Conservation (phyloP, 805 yeast genomes). For the Wickerhamiella cacticola region DNA sequence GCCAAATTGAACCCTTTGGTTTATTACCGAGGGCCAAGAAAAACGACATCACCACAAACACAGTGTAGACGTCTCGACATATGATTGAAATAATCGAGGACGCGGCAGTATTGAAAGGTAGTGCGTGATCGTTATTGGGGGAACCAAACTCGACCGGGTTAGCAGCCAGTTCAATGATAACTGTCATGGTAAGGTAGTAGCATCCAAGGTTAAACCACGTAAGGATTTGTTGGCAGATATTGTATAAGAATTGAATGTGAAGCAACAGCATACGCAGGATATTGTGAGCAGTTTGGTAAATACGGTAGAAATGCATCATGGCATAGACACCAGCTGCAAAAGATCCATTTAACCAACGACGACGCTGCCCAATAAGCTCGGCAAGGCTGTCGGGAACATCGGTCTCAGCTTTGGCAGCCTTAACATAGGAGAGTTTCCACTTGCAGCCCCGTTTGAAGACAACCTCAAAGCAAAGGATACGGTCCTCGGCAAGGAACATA, state of each 20-base stretch:
- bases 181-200: constrained; percentile 51
- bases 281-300: constrained; percentile 46
- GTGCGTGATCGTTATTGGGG: constrained; percentile 32
- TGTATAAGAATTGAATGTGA: constrained; percentile 46
- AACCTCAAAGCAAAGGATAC: constrained; percentile 53
- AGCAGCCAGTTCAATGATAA: constrained; percentile 40
- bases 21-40: constrained; percentile 52
- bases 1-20: constrained; percentile 48
- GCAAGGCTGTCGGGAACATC: constrained; percentile 55
- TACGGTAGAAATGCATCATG: constrained; percentile 42
- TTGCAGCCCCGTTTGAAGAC: constrained; percentile 45
- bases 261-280: constrained; percentile 38
- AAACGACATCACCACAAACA: constrained; percentile 46
- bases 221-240: constrained; percentile 40
- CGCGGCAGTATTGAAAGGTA: constrained; percentile 27
- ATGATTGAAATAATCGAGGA: constrained; percentile 39
- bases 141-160: constrained; percentile 34
- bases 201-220: constrained; percentile 56
- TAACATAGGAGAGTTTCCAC: constrained; percentile 54
- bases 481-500: constrained; percentile 60
- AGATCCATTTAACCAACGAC: constrained; percentile 61
- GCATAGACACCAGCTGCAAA: constrained; percentile 51
- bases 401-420: constrained; percentile 52
- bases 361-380: constrained; percentile 51
- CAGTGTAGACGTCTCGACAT: constrained; percentile 44